phyloP scores from a whole-genome alignment of 2,329 filamentous ascomycete genomes.

The Aspergillus cejpii region DNA sequence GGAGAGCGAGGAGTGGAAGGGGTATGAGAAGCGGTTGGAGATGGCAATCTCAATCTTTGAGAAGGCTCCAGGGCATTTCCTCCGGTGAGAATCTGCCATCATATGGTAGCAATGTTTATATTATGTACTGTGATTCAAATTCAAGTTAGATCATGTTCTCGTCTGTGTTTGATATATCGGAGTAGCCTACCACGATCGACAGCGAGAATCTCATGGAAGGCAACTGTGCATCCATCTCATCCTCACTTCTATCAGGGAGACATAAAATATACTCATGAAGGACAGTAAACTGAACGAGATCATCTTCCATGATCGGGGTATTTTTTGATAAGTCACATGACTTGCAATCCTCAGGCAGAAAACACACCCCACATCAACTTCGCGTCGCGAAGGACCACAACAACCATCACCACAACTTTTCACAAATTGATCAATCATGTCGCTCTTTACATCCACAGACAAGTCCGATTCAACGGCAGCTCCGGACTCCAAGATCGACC shows the following conservation, averaged over 20 bases:
- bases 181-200: no score
- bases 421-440: not conserved
- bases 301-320: no score
- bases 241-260: no score
- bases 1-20: conserved; percentile 12
- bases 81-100: conserved; percentile 7
- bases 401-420: not conserved
- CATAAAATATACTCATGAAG: no score
- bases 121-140: no score
- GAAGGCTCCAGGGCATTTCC: conserved; percentile 19
- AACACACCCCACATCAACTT: not conserved
- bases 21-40: conserved; percentile 21
- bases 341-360: not conserved
- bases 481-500: conserved; percentile 26
- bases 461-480: not conserved
- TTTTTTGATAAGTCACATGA: no score
- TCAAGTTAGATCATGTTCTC: no score
- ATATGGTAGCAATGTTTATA: no score
- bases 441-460: not conserved
- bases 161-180: no score
- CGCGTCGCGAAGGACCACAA: not conserved
- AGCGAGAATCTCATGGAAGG: no score
- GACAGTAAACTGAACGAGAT: no score
- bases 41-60: conserved; percentile 21
- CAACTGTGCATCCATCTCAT: no score